A percentile compares a stretch with the other conserved stretches of the same genome.
Conservation (phyloP, 257 asterid species). For the Avicennia marina region DNA sequence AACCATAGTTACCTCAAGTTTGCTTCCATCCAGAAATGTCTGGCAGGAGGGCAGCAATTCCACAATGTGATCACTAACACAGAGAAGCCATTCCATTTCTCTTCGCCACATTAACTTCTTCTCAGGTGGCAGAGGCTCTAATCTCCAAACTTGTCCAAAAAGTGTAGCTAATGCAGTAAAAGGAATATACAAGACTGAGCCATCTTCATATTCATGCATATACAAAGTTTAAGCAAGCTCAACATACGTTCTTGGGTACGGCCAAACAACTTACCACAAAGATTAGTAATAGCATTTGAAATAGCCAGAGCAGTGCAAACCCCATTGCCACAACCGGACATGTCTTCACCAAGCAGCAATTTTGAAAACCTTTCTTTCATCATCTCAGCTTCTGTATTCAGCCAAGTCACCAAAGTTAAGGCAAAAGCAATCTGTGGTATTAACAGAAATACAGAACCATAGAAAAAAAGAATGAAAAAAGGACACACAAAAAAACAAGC, state of each 20-base stretch:
- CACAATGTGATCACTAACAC: constrained; percentile 78
- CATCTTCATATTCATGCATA: too few relatives aligned
- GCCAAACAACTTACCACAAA: constrained; percentile 67
- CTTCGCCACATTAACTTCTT: constrained; percentile 87
- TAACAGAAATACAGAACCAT: not conserved
- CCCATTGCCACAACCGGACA: constrained; percentile 98
- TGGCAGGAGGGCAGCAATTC: constrained; percentile 78
- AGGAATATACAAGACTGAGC: too few relatives aligned
- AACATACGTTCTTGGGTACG: too few relatives aligned
- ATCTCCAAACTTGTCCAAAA: constrained; percentile 91
- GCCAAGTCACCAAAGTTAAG: too few relatives aligned
- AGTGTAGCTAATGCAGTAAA: constrained; percentile 50
- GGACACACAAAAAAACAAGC: not conserved
- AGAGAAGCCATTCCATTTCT: constrained; percentile 88
- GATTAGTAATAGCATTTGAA: constrained; percentile 86
- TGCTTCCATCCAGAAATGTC: constrained; percentile 69
- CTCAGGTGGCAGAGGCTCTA: constrained; percentile 71
- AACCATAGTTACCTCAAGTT: constrained; percentile 82
- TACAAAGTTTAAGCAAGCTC: too few relatives aligned
- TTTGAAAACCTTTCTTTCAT: constrained; percentile 90
- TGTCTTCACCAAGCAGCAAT: constrained; percentile 92
- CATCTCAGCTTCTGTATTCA: constrained; percentile 58
- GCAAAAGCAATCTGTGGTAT: too few relatives aligned
- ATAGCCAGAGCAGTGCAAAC: constrained; percentile 81
- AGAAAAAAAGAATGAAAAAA: not conserved